A percentile compares a stretch with the other conserved stretches of the same genome.
Conservation (phyloP, 257 asterid species). For the Cruciata laevipes region DNA sequence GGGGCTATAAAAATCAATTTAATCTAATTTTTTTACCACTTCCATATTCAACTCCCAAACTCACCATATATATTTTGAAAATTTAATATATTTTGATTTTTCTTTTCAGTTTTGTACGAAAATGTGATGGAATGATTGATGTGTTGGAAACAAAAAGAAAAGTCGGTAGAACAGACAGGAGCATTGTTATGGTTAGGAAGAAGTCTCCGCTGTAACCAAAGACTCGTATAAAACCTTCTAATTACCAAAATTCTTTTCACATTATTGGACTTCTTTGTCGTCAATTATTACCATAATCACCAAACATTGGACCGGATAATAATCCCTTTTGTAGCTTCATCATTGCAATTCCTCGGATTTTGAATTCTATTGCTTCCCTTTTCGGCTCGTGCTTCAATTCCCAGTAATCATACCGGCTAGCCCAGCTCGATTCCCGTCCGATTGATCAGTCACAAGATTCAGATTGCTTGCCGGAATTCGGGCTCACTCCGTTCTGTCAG, state of each 20-base stretch:
- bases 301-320: not conserved
- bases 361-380: slow-evolving; percentile 7
- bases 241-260: not conserved
- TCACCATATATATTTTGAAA: no score
- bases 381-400: not conserved
- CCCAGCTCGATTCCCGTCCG: not conserved
- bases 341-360: slow-evolving; percentile 3
- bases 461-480: slow-evolving; percentile 3
- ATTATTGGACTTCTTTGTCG: not conserved
- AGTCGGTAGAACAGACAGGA: not conserved
- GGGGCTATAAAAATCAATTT: no score
- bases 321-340: slow-evolving; percentile 1
- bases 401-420: slow-evolving; percentile 2
- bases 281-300: not conserved
- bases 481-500: not conserved
- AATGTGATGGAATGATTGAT: not conserved
- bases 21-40: no score
- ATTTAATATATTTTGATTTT: no score
- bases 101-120: no score
- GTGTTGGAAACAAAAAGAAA: not conserved
- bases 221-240: not conserved
- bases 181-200: not conserved
- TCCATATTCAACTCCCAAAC: no score
- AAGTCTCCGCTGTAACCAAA: slow-evolving; percentile 2
- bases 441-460: slow-evolving; percentile 8